Conservation (phyloP, 345 rosid genomes). For the Physaria fendleri region DNA sequence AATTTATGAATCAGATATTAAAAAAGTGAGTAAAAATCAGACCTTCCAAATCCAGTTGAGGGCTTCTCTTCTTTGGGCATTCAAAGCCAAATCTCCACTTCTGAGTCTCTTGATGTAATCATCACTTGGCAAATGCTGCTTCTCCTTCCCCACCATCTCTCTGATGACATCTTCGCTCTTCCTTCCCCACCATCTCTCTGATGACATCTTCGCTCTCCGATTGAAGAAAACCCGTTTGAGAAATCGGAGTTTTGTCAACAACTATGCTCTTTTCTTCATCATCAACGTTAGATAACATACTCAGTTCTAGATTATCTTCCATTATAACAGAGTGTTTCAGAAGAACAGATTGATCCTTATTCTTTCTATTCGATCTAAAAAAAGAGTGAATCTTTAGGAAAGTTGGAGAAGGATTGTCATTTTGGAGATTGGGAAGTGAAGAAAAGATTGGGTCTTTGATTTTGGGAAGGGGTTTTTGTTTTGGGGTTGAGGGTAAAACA, state of each 20-base stretch:
- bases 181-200: slow-evolving; percentile 53
- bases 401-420: slow-evolving; percentile 28
- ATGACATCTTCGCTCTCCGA: slow-evolving; percentile 45
- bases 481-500: slow-evolving; percentile 12
- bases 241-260: slow-evolving; percentile 27
- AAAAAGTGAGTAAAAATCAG: slow-evolving; percentile 1
- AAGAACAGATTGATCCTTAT: not conserved
- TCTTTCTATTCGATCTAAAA: not conserved
- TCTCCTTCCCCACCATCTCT: slow-evolving; percentile 58
- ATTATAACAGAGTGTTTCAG: slow-evolving; percentile 29
- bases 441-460: slow-evolving; percentile 29
- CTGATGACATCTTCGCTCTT: slow-evolving; percentile 42
- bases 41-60: slow-evolving; percentile 71
- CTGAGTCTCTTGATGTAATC: slow-evolving; percentile 51
- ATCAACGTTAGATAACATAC: slow-evolving; percentile 35
- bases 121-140: slow-evolving; percentile 43
- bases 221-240: slow-evolving; percentile 37
- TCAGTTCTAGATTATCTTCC: slow-evolving; percentile 48
- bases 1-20: not conserved
- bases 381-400: slow-evolving; percentile 3
- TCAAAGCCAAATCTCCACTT: slow-evolving; percentile 50
- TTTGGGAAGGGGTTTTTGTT: slow-evolving; percentile 23
- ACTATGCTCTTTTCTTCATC: slow-evolving; percentile 21
- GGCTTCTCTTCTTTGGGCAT: slow-evolving; percentile 51
- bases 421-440: slow-evolving; percentile 30